Base-by-base conservation (phyloP, 306 rosid genomes). In the Chamaecrista fasciculata region DNA sequence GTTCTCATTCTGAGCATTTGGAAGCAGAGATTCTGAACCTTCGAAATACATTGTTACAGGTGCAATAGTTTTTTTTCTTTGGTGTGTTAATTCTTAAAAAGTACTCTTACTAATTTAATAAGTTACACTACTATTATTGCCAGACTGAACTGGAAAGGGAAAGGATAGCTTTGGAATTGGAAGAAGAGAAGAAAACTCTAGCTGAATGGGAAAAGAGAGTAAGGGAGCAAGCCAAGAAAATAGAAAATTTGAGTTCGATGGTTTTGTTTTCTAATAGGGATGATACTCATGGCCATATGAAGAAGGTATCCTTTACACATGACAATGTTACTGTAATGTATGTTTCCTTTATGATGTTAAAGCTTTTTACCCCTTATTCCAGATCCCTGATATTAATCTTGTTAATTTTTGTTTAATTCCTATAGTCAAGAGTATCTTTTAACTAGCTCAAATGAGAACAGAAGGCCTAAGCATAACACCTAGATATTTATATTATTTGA, bases 111-210 rank as follows among this genome's bases (percentile, higher is more conserved):
- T 59, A 52, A 68, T 70, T 75, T 74, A 66, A 40, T 43, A 78
- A 72, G 48, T 40, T 73, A 58, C 31, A 15, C 14, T 66, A 52
- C 42, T 72, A 63, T 79, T 53, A 56, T 47, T 73, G 49, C 51
- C 79, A 90, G 98, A 90, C 83, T 57, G 98, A 94, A 83, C 77
- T 90, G 68, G 98, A 90, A 80, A 88, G 95, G 79, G 98, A 94
- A 72, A 93, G 96, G 48, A 94, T 94, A 70, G 97, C 98, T 70
- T 78, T 94, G 90, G 96, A 94, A 79, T 79, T 94, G 80, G 97
- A 88, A 82, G 97, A 88, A 86, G 95, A 90, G 80, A 90, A 89
- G 83, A 90, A 88, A 78, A 79, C 91, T 49, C 98, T 85, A 80
- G 96, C 86, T 31, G 98, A 90, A 82, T 86, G 90, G 86, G 94